phyloP scores from a whole-genome alignment of 1,284 basidiomycete species.

The Puccinia sorghi region DNA sequence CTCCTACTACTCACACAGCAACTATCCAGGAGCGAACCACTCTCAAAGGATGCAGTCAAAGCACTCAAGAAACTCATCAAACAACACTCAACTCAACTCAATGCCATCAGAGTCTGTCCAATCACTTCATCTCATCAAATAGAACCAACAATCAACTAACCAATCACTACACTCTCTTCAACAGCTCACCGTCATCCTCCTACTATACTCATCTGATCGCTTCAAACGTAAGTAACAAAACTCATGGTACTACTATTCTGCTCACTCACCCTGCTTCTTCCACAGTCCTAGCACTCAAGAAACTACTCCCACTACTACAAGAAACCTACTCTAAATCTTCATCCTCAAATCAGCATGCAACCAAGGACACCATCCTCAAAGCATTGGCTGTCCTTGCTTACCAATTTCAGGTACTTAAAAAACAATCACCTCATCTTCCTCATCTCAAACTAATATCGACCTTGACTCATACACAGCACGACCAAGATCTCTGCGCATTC shows the following conservation, averaged over 20 bases:
- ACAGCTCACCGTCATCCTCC: constrained; percentile 40
- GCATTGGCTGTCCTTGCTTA: constrained; percentile 27
- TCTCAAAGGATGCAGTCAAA: constrained; percentile 72
- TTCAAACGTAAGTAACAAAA: constrained; percentile 18
- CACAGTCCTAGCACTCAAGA: constrained; percentile 33
- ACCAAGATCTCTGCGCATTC: constrained; percentile 23
- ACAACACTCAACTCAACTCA: constrained; percentile 54
- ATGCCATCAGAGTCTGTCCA: constrained; percentile 53
- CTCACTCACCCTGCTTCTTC: neutral
- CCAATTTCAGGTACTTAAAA: constrained; percentile 33
- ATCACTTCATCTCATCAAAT: neutral
- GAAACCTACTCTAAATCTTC: constrained; percentile 27
- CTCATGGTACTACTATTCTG: no score
- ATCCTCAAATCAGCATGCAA: neutral
- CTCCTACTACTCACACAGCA: constrained; percentile 75
- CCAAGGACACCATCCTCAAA: constrained; percentile 23
- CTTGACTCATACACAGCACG: constrained; percentile 62
- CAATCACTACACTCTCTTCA: constrained; percentile 58
- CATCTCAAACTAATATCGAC: constrained; percentile 67
- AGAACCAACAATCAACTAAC: neutral
- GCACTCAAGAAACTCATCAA: constrained; percentile 73
- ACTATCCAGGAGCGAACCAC: constrained; percentile 67
- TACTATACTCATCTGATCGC: constrained; percentile 44
- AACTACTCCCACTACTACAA: constrained; percentile 24
- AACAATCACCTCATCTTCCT: neutral